Conservation (phyloP, 331 rosid genomes). For the Phaseolus coccineus region DNA sequence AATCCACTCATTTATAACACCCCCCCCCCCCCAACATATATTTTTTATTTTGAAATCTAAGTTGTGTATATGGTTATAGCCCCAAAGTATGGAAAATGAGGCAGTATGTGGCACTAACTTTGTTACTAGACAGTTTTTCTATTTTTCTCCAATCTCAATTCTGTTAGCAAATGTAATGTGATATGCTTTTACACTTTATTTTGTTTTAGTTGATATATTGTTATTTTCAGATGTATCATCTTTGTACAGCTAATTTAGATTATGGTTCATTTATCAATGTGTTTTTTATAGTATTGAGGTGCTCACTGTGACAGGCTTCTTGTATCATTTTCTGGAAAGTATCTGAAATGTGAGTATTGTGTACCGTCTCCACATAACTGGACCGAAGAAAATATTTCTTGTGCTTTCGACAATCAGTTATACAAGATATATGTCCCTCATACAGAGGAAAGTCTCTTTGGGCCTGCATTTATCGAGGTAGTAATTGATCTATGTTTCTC, state of each 20-base stretch:
- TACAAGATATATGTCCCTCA: constrained; percentile 78
- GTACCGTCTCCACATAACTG: constrained; percentile 59
- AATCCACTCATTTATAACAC: neutral
- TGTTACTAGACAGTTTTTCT: neutral
- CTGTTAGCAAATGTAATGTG: neutral
- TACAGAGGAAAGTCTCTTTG: constrained; percentile 67
- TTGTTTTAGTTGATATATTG: constrained; percentile 36
- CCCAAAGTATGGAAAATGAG: constrained; percentile 1
- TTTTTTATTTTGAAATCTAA: constrained; percentile 7
- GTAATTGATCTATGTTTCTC: constrained; percentile 22
- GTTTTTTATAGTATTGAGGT: constrained; percentile 41
- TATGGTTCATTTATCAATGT: constrained; percentile 38
- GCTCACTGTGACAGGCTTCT: constrained; percentile 78
- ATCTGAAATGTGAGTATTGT: constrained; percentile 63
- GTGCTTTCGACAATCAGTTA: constrained; percentile 67
- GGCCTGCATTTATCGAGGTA: constrained; percentile 98
- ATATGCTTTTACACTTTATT: constrained; percentile 26
- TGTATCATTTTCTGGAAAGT: constrained; percentile 87
- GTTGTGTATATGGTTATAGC: neutral
- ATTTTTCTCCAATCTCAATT: neutral
- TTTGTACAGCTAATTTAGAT: constrained; percentile 28
- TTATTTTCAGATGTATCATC: constrained; percentile 22
- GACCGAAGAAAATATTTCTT: constrained; percentile 53
- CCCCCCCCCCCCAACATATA: neutral
- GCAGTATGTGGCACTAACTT: neutral